phyloP scores from a whole-genome alignment of 192 early-diverging fungal genomes.

The Mycoemilia scoparia region DNA sequence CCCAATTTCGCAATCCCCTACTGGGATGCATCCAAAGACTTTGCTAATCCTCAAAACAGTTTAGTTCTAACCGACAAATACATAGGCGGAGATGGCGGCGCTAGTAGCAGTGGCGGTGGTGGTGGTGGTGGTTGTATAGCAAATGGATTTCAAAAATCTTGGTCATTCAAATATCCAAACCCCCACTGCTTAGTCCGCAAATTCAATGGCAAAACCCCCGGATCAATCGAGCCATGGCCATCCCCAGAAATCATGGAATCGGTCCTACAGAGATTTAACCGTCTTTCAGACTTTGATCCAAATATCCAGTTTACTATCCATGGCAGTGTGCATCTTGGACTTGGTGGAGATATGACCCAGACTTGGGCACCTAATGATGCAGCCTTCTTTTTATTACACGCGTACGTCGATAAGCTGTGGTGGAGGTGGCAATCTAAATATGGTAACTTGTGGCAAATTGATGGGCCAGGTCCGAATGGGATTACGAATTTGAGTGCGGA shows the following conservation, averaged over 20 bases:
- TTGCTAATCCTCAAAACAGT: conserved; percentile 19
- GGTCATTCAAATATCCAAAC: conserved; percentile 12
- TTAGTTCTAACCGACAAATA: conserved; percentile 13
- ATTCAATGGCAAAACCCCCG: conserved; percentile 20
- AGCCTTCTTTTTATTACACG: conserved; percentile 1
- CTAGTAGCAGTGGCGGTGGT: conserved; percentile 4
- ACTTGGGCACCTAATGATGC: conserved; percentile 24
- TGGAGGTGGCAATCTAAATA: conserved; percentile 26
- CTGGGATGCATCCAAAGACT: conserved; percentile 31
- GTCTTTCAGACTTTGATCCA: conserved; percentile 23
- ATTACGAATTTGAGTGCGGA: conserved; percentile 13
- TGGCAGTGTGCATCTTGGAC: conserved; percentile 20
- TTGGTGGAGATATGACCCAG: conserved; percentile 26
- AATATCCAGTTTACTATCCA: conserved; percentile 29
- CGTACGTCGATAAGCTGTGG: conserved; percentile 1
- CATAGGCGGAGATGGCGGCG: conserved; percentile 22
- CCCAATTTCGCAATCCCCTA: conserved; percentile 22
- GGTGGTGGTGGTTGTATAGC: conserved; percentile 16
- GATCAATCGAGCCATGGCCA: conserved; percentile 14
- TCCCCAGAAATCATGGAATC: conserved; percentile 24
- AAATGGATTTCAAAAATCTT: conserved; percentile 10
- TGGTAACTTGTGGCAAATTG: conserved; percentile 14
- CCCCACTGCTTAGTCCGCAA: conserved; percentile 17
- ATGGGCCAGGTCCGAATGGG: conserved; percentile 12
- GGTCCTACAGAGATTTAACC: conserved; percentile 14